Evolutionary conservation across 2,329 filamentous ascomycete species (phyloP).

Genomic region (Botryotinia narcissicola): DNA sequence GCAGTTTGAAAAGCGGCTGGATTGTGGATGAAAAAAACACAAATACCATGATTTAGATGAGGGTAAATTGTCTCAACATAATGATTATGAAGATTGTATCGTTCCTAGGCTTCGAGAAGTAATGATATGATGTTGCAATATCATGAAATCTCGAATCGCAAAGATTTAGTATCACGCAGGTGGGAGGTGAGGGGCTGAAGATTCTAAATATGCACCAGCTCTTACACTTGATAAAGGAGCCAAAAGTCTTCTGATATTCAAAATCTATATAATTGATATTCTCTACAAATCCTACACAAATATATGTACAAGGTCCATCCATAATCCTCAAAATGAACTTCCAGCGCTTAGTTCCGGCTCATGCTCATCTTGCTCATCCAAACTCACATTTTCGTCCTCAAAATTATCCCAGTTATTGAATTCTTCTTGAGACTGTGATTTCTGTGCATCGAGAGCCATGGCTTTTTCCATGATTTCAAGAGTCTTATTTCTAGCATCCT

Average conservation of each 20-base stretch:
- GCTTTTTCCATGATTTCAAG: constrained; percentile 34
- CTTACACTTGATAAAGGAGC: background rate
- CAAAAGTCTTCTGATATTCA: background rate
- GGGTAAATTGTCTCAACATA: background rate
- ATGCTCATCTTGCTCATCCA: background rate
- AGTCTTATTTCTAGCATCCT: constrained; percentile 26
- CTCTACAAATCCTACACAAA: background rate
- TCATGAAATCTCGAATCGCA: background rate
- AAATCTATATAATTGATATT: constrained; percentile 4
- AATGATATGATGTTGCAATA: no score
- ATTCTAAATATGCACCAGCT: background rate
- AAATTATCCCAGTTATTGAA: background rate
- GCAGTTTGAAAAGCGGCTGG: no score
- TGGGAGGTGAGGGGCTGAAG: background rate
- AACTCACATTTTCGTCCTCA: background rate
- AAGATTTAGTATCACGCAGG: background rate
- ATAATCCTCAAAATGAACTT: background rate
- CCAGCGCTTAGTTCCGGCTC: background rate
- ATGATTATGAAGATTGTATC: background rate
- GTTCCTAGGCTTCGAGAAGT: no score
- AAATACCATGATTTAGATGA: background rate
- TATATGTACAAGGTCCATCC: background rate
- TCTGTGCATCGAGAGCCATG: constrained; percentile 26
- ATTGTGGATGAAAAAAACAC: background rate
- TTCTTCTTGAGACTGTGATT: background rate